A percentile compares a stretch with the other conserved stretches of the same genome.
Conservation (phyloP, 2,329 filamentous ascomycete genomes). For the Epichloe sylvatica region DNA sequence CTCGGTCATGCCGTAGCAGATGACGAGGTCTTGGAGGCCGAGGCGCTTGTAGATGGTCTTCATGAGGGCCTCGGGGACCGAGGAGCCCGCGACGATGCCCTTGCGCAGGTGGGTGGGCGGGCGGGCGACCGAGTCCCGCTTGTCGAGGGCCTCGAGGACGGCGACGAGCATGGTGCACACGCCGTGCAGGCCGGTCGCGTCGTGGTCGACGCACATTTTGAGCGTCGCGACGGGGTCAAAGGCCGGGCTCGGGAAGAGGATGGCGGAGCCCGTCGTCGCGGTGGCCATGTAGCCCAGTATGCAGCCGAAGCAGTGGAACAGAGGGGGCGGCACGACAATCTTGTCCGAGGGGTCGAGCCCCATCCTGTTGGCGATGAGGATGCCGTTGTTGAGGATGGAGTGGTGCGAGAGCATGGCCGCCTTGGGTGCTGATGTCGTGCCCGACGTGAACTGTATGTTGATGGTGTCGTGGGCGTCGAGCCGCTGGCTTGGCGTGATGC, state of each 20-base stretch:
- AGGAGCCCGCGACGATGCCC: conserved; percentile 81
- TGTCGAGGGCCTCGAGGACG: conserved; percentile 61
- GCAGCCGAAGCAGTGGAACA: conserved; percentile 84
- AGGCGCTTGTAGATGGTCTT: conserved; percentile 55
- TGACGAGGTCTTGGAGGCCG: conserved; percentile 70
- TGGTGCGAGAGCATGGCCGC: conserved; percentile 78
- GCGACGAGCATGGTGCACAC: conserved; percentile 93
- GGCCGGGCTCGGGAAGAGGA: conserved; percentile 75
- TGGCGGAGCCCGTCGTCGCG: conserved; percentile 61
- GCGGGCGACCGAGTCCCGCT: conserved; percentile 14
- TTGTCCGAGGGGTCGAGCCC: conserved; percentile 58
- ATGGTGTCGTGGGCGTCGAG: conserved; percentile 55
- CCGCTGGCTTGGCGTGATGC: conserved; percentile 29
- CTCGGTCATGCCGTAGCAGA: conserved; percentile 96
- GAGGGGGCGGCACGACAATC: conserved; percentile 76
- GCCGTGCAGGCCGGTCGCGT: conserved; percentile 60
- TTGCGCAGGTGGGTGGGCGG: conserved; percentile 44
- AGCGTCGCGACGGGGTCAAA: conserved; percentile 70
- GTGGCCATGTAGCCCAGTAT: conserved; percentile 95
- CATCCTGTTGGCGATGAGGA: conserved; percentile 75
- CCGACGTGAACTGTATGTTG: conserved; percentile 94
- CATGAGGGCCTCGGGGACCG: conserved; percentile 76
- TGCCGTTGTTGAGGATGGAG: conserved; percentile 85
- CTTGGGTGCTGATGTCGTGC: conserved; percentile 84
- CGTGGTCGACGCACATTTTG: conserved; percentile 35